phyloP scores from a whole-genome alignment of 2,329 filamentous ascomycete species.

The Calonectria crousiana region DNA sequence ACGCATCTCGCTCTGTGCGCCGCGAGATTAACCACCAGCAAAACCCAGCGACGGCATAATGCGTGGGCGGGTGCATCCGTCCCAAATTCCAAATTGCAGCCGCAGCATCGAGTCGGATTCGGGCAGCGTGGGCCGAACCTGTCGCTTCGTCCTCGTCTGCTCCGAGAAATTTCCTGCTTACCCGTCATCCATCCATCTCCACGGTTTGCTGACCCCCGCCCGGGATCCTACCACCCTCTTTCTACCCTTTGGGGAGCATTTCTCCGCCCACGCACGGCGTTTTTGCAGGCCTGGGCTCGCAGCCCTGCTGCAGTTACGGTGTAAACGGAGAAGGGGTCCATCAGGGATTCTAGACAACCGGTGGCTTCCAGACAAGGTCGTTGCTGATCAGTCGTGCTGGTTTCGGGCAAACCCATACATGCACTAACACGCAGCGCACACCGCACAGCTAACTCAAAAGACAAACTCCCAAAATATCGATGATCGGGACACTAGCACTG shows the following conservation, averaged over 20 bases:
- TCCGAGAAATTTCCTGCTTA: constrained; percentile 3
- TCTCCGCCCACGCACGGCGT: constrained; percentile 4
- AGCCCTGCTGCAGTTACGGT: background rate
- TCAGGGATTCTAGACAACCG: background rate
- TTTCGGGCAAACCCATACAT: background rate
- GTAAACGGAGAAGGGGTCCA: background rate
- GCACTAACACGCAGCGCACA: background rate
- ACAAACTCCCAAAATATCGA: background rate
- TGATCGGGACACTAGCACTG: background rate
- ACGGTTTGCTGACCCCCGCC: constrained; percentile 10
- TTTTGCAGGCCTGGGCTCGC: background rate
- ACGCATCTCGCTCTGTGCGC: background rate
- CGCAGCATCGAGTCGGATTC: background rate
- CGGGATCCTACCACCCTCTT: background rate
- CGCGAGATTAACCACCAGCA: background rate
- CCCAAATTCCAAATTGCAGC: background rate
- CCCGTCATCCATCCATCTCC: background rate
- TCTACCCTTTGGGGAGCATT: background rate
- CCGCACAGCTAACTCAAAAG: background rate
- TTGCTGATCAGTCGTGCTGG: background rate
- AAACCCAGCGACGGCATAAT: background rate
- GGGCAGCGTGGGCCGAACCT: background rate
- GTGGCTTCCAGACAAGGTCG: background rate
- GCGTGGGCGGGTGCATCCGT: background rate
- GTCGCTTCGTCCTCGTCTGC: background rate